Evolutionary conservation across 441 rosid genomes (phyloP), one percentile per base, ranked within the genome.

Genomic region (Arabidopsis lyrata): DNA sequence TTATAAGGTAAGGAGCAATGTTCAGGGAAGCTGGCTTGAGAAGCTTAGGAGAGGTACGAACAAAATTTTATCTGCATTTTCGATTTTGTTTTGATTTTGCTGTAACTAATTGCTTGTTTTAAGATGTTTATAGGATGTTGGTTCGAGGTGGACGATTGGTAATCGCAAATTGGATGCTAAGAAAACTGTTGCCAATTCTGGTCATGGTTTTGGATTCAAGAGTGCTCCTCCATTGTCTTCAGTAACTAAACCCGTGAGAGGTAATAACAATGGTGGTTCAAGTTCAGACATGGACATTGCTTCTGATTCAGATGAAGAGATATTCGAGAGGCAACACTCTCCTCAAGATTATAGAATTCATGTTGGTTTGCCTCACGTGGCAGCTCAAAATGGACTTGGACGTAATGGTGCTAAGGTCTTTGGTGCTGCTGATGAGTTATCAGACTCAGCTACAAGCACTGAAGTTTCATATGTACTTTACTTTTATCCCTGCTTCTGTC

Each of bases 201-300:
- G 81, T 7, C 31, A 14, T 29, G 86, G 74, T 13, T 75, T 62
- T 63, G 86, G 80, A 35, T 64, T 80, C 20, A 84, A 84, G 38
- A 83, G 63, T 78, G 83, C 83, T 42, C 77, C 90, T 15, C 68
- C 84, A 0, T 75, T 72, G 50, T 65, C 81, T 8, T 65, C 85
- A 47, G 77, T 74, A 1, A 77, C 66, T 42, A 73, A 91, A 22
- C 64, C 44, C 11, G 34, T 52, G n/a, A 66, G 82, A 70, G 82
- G 57, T 49, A 75, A 66, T 39, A 78, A 79, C 58, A 77, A 66
- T 58, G 77, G 81, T 68, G 80, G 81, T 15, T 83, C 86, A 2
- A 90, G 76, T 71, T 90, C 98, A 47, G 97, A 94, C 66, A 87
- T 86, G 88, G 91, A 88, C 61, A 81, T 75, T 74, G 55, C 83